These are phyloP conservation scores for Blastobotrys indianensis DNA, from an alignment of 1,139 yeast genomes.

Conservation along the genomic window DNA sequence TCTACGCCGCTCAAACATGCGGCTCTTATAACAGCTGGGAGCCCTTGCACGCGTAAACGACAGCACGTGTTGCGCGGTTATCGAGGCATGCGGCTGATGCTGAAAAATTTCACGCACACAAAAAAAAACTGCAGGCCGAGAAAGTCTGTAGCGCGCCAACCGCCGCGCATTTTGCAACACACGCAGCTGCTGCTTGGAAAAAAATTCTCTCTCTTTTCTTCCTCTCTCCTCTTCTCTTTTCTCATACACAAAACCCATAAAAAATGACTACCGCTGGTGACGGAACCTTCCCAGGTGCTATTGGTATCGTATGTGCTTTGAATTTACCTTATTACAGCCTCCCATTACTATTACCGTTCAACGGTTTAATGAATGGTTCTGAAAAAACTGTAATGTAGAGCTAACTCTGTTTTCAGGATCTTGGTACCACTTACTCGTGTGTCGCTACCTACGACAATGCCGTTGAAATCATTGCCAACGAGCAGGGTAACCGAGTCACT, in stretches of 20 bases:
- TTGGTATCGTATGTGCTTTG: conserved; percentile 58
- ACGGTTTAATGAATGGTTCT: background rate
- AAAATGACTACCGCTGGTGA: conserved; percentile 40
- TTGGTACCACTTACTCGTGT: conserved; percentile 89
- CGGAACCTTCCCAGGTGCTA: conserved; percentile 99
- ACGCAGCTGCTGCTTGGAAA: background rate
- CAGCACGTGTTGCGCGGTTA: background rate
- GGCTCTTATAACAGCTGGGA: no score
- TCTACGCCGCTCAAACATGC: no score
- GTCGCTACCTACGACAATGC: conserved; percentile 81
- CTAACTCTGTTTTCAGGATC: conserved; percentile 33
- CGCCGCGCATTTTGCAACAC: background rate
- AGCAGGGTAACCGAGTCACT: conserved; percentile 98
- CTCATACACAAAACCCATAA: conserved; percentile 11
- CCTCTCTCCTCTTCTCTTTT: conserved; percentile 4
- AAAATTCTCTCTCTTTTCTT: background rate
- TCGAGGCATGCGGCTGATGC: background rate
- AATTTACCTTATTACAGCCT: background rate
- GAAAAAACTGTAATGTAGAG: background rate
- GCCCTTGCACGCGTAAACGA: no score
- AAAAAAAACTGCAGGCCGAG: background rate
- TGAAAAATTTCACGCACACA: no score
- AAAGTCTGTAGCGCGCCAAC: background rate
- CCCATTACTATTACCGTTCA: background rate
- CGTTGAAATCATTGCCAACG: conserved; percentile 90